A percentile compares a stretch with the other conserved stretches of the same genome.
phyloP scores from a whole-genome alignment of 2,329 filamentous ascomycete species.

The Stemphylium lycopersici region DNA sequence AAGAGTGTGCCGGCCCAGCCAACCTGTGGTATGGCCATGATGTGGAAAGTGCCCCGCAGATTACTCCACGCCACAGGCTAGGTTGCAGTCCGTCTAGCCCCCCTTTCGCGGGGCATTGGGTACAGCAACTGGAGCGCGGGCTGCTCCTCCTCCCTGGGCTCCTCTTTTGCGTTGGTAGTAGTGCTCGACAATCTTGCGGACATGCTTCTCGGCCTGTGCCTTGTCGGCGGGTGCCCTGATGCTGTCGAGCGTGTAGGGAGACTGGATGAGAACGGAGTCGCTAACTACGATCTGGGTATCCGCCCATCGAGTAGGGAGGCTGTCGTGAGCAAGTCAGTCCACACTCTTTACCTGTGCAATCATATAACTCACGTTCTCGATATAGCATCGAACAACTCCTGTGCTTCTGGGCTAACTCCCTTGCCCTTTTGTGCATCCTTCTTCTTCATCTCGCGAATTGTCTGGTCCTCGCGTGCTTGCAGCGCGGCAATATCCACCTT shows the following conservation, averaged over 20 bases:
- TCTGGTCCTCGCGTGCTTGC: conserved; percentile 61
- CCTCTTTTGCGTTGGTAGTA: conserved; percentile 52
- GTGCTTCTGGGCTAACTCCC: conserved; percentile 65
- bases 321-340: conserved; percentile 23
- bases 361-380: conserved; percentile 57
- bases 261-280: conserved; percentile 64
- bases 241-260: conserved; percentile 64
- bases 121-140: conserved; percentile 37
- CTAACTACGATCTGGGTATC: conserved; percentile 65
- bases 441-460: conserved; percentile 63
- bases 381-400: conserved; percentile 68
- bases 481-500: conserved; percentile 62
- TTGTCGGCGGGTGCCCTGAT: conserved; percentile 55
- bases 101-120: conserved; percentile 42
- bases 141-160: conserved; percentile 19
- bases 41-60: not conserved
- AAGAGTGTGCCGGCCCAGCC: no score
- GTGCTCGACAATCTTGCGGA: conserved; percentile 55
- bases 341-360: not conserved
- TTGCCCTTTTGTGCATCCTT: conserved; percentile 64
- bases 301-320: conserved; percentile 64
- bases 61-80: not conserved
- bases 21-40: no score
- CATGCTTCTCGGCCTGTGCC: conserved; percentile 49
- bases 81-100: conserved; percentile 12